Evolutionary conservation across 1,139 yeast species (phyloP).

Genomic region (Suhomyces guaymorum): DNA sequence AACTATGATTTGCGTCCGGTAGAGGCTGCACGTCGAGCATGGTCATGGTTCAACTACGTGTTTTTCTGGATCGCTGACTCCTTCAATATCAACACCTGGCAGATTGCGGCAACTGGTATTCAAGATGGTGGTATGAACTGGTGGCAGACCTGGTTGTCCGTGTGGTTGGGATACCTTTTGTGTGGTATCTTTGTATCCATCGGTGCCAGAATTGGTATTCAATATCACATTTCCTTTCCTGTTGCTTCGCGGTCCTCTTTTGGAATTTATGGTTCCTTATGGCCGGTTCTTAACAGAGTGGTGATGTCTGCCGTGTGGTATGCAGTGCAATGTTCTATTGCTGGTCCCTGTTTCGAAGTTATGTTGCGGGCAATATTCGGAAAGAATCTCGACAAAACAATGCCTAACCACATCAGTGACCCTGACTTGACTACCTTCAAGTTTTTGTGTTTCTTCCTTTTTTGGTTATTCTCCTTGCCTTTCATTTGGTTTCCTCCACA

Average conservation of each 20-base stretch:
- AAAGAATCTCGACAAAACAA: constrained; percentile 47
- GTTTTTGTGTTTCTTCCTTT: constrained; percentile 72
- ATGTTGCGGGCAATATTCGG: constrained; percentile 72
- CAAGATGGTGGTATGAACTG: constrained; percentile 71
- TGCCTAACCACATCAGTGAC: constrained; percentile 53
- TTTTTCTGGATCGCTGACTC: constrained; percentile 87
- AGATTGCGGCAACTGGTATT: constrained; percentile 80
- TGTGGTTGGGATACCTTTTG: constrained; percentile 69
- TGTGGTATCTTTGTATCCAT: constrained; percentile 63
- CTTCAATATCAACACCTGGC: constrained; percentile 87
- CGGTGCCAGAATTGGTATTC: constrained; percentile 70
- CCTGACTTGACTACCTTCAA: constrained; percentile 65
- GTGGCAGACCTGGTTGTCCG: constrained; percentile 90
- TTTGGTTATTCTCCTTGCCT: constrained; percentile 76
- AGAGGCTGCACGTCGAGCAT: constrained; percentile 62
- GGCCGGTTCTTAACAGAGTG: constrained; percentile 81
- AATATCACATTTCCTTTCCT: constrained; percentile 77
- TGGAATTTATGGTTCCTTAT: constrained; percentile 75
- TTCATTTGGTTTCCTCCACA: constrained; percentile 82
- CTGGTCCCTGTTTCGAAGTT: constrained; percentile 77
- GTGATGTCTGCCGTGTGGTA: constrained; percentile 86
- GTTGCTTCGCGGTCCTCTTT: constrained; percentile 71
- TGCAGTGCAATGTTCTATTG: constrained; percentile 79
- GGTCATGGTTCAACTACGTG: constrained; percentile 81
- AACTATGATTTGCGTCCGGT: constrained; percentile 80